Conservation (phyloP, 2,329 filamentous ascomycete species). For the Fusarium secorum region DNA sequence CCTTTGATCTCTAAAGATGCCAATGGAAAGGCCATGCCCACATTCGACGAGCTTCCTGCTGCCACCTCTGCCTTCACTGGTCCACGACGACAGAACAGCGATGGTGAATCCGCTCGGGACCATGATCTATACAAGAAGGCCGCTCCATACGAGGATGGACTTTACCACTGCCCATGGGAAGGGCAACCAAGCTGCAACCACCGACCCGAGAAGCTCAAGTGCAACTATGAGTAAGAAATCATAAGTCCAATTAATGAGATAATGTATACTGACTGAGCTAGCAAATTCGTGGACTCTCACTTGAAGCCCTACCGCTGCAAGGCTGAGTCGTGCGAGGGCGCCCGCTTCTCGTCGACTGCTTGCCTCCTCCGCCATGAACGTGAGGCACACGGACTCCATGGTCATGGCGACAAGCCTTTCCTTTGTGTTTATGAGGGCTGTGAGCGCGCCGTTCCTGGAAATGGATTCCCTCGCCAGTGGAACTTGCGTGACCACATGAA, state of each 20-base stretch:
- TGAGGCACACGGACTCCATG: constrained; percentile 94
- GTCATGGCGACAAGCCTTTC: constrained; percentile 91
- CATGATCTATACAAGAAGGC: constrained; percentile 77
- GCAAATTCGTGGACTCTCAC: constrained; percentile 97
- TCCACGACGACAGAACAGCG: constrained; percentile 57
- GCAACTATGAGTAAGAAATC: constrained; percentile 91
- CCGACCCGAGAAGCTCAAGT: constrained; percentile 95
- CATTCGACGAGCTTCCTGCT: constrained; percentile 44
- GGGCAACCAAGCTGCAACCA: constrained; percentile 78
- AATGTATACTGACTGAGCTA: constrained; percentile 51
- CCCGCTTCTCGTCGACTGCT: constrained; percentile 92
- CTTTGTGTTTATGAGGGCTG: constrained; percentile 89
- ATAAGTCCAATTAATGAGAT: neutral
- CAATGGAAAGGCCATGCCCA: constrained; percentile 34
- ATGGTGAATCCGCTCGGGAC: constrained; percentile 67
- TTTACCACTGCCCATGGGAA: constrained; percentile 93
- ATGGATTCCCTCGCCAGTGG: constrained; percentile 94
- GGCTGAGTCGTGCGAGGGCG: constrained; percentile 80
- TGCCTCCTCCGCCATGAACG: constrained; percentile 94
- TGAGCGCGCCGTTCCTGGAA: constrained; percentile 80
- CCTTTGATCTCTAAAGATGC: constrained; percentile 43
- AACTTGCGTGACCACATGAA: constrained; percentile 98
- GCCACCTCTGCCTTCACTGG: constrained; percentile 50
- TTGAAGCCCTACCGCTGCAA: constrained; percentile 97
- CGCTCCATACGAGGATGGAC: constrained; percentile 72